phyloP scores from a whole-genome alignment of 352 stramenopile genomes.

The Globisporangium lucens region DNA sequence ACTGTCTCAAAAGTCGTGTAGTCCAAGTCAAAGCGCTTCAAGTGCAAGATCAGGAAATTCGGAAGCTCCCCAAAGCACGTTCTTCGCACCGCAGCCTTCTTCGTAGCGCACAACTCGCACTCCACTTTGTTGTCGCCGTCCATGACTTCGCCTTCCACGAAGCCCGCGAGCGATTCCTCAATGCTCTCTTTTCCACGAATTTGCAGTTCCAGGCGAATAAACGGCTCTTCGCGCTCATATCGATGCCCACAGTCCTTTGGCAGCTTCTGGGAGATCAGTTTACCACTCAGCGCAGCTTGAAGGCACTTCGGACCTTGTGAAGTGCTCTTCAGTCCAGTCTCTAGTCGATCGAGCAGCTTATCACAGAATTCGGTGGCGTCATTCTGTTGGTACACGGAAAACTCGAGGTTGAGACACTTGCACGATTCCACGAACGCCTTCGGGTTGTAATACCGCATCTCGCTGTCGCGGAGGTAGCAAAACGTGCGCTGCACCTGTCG shows the following conservation, averaged over 20 bases:
- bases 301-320: slow-evolving; percentile 78
- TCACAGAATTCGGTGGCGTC: slow-evolving; percentile 99
- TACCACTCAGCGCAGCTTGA: slow-evolving; percentile 70
- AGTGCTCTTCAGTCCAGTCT: slow-evolving; percentile 93
- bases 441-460: slow-evolving; percentile 84
- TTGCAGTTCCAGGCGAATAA: slow-evolving; percentile 97
- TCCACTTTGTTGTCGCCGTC: slow-evolving; percentile 98
- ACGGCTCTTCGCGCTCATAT: slow-evolving; percentile 96
- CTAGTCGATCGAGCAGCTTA: slow-evolving; percentile 98
- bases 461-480: slow-evolving; percentile 82
- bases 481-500: slow-evolving; percentile 89
- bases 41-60: slow-evolving; percentile 96
- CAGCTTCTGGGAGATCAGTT: slow-evolving; percentile 88
- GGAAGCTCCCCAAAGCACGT: slow-evolving; percentile 95
- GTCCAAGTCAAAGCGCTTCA: slow-evolving; percentile 99
- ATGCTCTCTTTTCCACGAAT: slow-evolving; percentile 98
- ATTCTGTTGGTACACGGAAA: slow-evolving; percentile 99
- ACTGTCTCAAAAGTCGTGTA: slow-evolving; percentile 99
- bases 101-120: slow-evolving; percentile 97
- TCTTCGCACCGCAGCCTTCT: slow-evolving; percentile 95
- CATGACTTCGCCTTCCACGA: slow-evolving; percentile 99
- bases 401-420: slow-evolving; percentile 89
- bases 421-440: slow-evolving; percentile 89
- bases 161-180: slow-evolving; percentile 94
- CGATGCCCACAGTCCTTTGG: slow-evolving; percentile 88